A percentile compares a stretch with the other conserved stretches of the same genome.
phyloP scores from a whole-genome alignment of 2,329 filamentous ascomycete species.

The Didymella lethalis region DNA sequence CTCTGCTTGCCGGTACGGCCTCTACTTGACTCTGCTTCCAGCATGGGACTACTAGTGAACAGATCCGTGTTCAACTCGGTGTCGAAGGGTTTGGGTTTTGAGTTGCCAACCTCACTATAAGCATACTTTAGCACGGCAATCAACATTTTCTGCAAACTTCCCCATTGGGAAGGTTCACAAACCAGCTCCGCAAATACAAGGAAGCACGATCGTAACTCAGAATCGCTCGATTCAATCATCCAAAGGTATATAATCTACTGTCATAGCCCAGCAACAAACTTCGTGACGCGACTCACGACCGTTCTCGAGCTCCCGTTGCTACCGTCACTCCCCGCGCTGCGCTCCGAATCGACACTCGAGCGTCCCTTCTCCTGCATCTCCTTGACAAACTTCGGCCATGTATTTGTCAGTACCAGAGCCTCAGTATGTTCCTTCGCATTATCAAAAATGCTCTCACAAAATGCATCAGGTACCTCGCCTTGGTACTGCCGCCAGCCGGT shows the following conservation, averaged over 20 bases:
- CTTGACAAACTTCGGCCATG: conserved; percentile 30
- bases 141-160: not conserved
- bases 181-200: not conserved
- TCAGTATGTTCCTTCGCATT: conserved; percentile 19
- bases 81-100: not conserved
- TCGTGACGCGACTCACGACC: conserved; percentile 5
- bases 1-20: no score
- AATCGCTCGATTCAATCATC: no score
- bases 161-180: not conserved
- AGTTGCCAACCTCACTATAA: not conserved
- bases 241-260: not conserved
- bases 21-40: no score
- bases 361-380: conserved; percentile 15
- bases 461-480: conserved; percentile 8
- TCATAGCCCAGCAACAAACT: conserved; percentile 10
- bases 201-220: not conserved
- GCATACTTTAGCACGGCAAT: conserved; percentile 1
- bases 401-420: conserved; percentile 25
- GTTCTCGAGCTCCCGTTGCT: conserved; percentile 6
- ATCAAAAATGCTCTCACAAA: conserved; percentile 19
- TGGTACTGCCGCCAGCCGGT: not conserved
- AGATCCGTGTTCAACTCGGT: not conserved
- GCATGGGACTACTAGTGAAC: no score
- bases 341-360: conserved; percentile 15
- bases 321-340: conserved; percentile 6